Evolutionary conservation across 1,284 basidiomycete species (phyloP).

Genomic region (Leucoagaricus sp.): DNA sequence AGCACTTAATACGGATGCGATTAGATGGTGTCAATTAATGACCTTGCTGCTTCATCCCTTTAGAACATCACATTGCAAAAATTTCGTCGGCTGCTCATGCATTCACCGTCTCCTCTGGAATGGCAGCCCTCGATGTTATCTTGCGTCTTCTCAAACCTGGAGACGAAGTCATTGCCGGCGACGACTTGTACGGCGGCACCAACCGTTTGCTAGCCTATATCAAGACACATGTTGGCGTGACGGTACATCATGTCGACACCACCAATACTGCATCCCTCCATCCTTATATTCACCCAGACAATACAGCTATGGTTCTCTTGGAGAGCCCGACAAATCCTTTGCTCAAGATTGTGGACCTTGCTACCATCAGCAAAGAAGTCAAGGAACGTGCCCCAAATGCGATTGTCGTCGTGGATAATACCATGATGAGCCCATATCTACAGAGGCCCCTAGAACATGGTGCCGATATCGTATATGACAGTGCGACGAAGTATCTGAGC

Average conservation of each 20-base stretch:
- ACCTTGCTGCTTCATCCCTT: conserved; percentile 15
- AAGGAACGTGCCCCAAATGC: conserved; percentile 83
- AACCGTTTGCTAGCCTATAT: conserved; percentile 95
- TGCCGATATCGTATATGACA: conserved; percentile 97
- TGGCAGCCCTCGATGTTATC: conserved; percentile 97
- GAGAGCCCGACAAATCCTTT: conserved; percentile 98
- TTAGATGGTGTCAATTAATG: conserved; percentile 1
- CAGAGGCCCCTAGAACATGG: conserved; percentile 96
- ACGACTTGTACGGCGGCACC: conserved; percentile 98
- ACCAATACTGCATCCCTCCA: conserved; percentile 71
- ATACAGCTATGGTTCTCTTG: conserved; percentile 91
- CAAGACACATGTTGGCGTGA: conserved; percentile 84
- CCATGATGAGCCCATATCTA: conserved; percentile 99
- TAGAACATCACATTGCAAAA: conserved; percentile 94
- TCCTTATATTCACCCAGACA: conserved; percentile 66
- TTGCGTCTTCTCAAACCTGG: conserved; percentile 93
- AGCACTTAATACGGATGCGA: not conserved
- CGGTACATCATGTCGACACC: conserved; percentile 94
- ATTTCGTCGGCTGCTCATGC: conserved; percentile 89
- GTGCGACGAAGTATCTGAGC: conserved; percentile 96
- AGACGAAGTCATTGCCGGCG: conserved; percentile 93
- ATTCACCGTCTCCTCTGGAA: conserved; percentile 93
- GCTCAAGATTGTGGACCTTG: conserved; percentile 93
- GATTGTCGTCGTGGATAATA: conserved; percentile 94
- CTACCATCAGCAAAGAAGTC: conserved; percentile 77